These are phyloP conservation scores for Akanthomyces lecanii DNA, from an alignment of 2,329 filamentous ascomycete genomes.

Conservation along the genomic window DNA sequence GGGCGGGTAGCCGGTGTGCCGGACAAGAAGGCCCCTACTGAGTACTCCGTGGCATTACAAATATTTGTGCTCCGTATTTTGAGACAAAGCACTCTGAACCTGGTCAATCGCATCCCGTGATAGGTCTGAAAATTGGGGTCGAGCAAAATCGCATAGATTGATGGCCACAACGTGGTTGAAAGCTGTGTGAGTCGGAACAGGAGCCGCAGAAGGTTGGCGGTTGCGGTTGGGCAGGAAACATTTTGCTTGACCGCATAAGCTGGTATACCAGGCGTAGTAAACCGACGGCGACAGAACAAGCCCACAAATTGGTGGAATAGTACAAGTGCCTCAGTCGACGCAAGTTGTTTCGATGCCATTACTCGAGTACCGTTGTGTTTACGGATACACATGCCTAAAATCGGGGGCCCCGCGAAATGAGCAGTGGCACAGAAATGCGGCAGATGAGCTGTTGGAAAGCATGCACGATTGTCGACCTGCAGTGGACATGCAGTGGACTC, in stretches of 20 bases:
- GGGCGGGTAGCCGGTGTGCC: neutral
- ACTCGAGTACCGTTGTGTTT: constrained; percentile 7
- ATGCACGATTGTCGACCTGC: constrained; percentile 12
- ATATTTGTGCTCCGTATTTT: neutral
- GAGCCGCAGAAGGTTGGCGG: neutral
- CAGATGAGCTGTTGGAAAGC: constrained; percentile 8
- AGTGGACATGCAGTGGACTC: constrained; percentile 10
- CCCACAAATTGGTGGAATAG: neutral
- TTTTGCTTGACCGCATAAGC: neutral
- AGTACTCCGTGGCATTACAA: neutral
- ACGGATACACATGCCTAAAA: constrained; percentile 6
- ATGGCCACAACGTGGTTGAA: neutral
- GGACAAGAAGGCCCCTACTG: neutral
- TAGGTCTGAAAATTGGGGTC: neutral
- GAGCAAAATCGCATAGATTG: neutral
- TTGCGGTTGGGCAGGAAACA: neutral
- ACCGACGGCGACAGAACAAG: neutral
- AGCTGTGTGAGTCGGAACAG: neutral
- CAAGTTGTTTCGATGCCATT: constrained; percentile 8
- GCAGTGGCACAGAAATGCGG: constrained; percentile 2
- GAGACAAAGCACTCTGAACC: neutral
- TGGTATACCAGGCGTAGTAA: neutral
- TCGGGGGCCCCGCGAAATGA: constrained; percentile 14
- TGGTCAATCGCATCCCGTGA: neutral
- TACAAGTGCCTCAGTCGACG: neutral